Base-by-base conservation (phyloP, 139 green algal species). In the Chlamydomonas schloesseri region DNA sequence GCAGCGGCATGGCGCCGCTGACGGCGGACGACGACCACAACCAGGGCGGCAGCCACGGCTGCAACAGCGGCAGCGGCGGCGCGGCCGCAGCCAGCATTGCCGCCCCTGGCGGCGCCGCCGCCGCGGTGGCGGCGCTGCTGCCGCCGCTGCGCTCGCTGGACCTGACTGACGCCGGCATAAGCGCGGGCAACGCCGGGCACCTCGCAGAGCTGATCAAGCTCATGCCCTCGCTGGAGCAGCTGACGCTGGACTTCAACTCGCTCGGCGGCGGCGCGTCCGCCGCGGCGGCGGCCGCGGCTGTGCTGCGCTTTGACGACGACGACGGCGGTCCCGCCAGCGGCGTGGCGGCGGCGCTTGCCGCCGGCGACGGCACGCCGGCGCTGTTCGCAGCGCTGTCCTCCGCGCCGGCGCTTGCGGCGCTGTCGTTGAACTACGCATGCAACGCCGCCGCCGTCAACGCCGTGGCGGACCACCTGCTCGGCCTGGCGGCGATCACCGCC, bases 151-250 rank as follows among this genome's bases (percentile, higher is more conserved):
- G 82, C 18, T 81, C 82, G 21, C 71, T 87, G 26, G 82, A 81
- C 42, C 71, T 87, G 6, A 87, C 82, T 18, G 82, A 80, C 37
- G 79, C 79, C 5, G 79, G 79, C 47, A 76, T 85, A 47, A 76
- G 26, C 31, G 46, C 58, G 1, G 5, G 37, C 1, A 81, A 76
- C 14, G 57, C 42, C 4, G 34, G 21, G 0, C 55, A 80, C 37
- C 37, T 87, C 14, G 70, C 71, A 1, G 55, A 81, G 82, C 21
- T 79, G 5, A n/a, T 87, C 28, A 28, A 29, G 10, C 21, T 37
- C n/a, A 24, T 87, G 36, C 71, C 71, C 0, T 36, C 2, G 34
- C 29, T 87, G 71, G 72, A 79, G 55, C n/a, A 73, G 58, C 31
- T 87, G 20, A 15, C 55, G 33, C 55, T 87, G 33, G 82, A 87